Evolutionary conservation across 495 filamentous ascomycete species (phyloP), one percentile per base, ranked within the genome.

Genomic region (Xylaria scruposa): DNA sequence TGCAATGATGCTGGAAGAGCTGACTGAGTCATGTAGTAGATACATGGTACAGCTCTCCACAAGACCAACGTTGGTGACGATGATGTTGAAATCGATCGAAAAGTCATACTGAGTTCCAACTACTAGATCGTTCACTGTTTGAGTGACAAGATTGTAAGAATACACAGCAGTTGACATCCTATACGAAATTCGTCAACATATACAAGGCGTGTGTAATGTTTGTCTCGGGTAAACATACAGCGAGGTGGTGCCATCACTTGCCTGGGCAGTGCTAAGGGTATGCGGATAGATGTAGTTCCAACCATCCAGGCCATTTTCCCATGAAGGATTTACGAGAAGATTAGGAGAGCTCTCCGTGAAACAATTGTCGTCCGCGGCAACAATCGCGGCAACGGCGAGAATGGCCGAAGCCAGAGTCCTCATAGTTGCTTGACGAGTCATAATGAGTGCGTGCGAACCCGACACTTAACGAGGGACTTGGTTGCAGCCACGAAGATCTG

Each of bases 261-360:
- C 51, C 12, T 31, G 12, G n/a, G 26, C 40, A 13, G 61, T 26
- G 24, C 61, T 64, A 13, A n/a, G 17, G 4, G 40, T 44, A 19
- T 5, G 40, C 4, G 9, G 8, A 13, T 29, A 47, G 24, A 29
- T 12, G 40, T 24, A 29, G 29, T 10, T 29, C 61, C 61, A 64
- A 64, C 40, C 40, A 47, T 26, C 15, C 21, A 64, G 5, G 10
- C 61, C 61, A 2, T 46, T 24, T 47, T 64, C 61, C 9, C n/a
- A 64, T 12, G 61, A 64, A 31, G 61, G 61, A 40, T 64, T 64
- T 40, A 64, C 38, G 9, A 64, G 61, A 12, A 64, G 61, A 10
- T 64, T 64, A 29, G 61, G 38, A 3, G 38, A 15, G 10, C 15
- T 8, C 15, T 64, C 17, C 19, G 10, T 31, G n/a, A 17, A 46